phyloP scores from a whole-genome alignment of 148 eudicot species.

The Drosera capensis region DNA sequence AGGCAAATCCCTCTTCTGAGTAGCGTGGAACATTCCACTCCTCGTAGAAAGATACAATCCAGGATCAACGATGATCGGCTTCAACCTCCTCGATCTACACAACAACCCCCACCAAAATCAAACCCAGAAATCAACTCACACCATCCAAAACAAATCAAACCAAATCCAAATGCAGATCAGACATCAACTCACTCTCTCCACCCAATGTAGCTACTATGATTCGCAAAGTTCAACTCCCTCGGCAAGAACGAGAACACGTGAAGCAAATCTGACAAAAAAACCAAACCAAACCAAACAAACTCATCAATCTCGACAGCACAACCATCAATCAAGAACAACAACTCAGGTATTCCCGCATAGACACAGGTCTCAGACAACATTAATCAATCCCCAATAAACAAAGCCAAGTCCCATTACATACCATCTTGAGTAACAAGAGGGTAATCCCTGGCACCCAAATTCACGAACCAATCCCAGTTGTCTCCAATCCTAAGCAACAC shows the following conservation, averaged over 20 bases:
- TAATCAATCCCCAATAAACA: not conserved
- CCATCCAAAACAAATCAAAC: not conserved
- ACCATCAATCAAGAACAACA: not conserved
- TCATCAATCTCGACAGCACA: not conserved
- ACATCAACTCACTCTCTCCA: conserved; percentile 66
- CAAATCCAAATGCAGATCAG: conserved; percentile 1
- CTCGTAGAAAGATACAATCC: conserved; percentile 55
- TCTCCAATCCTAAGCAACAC: conserved; percentile 33
- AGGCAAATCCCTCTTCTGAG: conserved; percentile 60
- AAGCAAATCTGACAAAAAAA: conserved; percentile 53
- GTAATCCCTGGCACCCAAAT: conserved; percentile 56
- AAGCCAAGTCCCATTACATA: conserved; percentile 4
- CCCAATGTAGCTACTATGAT: conserved; percentile 86
- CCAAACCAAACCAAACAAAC: not conserved
- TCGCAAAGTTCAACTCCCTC: conserved; percentile 74
- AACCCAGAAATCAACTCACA: not conserved
- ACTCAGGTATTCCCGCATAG: not conserved
- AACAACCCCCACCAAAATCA: not conserved
- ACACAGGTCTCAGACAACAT: not conserved
- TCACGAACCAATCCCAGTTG: conserved; percentile 81
- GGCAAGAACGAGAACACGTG: conserved; percentile 83
- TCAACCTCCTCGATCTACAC: conserved; percentile 61
- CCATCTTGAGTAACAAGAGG: conserved; percentile 94
- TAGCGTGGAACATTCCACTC: conserved; percentile 50
- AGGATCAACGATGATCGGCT: conserved; percentile 73